Conservation (phyloP, 2,329 filamentous ascomycete genomes). For the Colletotrichum echinochloae region DNA sequence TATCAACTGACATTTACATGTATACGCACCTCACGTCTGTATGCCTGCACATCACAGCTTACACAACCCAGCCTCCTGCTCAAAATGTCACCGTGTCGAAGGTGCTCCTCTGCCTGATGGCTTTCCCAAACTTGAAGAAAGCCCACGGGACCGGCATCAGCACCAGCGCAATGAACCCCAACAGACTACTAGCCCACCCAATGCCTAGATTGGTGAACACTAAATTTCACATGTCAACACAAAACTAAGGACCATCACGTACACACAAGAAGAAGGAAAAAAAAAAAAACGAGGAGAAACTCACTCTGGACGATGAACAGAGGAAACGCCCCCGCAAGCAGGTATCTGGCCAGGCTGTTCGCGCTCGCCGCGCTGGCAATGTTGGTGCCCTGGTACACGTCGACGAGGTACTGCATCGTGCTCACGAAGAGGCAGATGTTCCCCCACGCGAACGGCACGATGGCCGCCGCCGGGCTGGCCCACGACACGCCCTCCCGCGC, state of each 20-base stretch:
- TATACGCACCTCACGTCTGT: no score
- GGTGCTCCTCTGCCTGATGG: constrained; percentile 54
- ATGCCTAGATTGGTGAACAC: constrained; percentile 60
- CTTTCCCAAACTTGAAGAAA: constrained; percentile 61
- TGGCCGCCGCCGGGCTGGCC: constrained; percentile 62
- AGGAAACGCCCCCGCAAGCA: constrained; percentile 68
- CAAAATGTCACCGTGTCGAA: constrained; percentile 52
- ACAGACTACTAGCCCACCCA: constrained; percentile 59
- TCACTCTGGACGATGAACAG: constrained; percentile 70
- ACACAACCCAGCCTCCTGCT: constrained; percentile 35
- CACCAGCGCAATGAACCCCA: constrained; percentile 60
- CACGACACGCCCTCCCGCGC: constrained; percentile 59
- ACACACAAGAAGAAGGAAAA: background rate
- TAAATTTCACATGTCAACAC: constrained; percentile 36
- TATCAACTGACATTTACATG: no score
- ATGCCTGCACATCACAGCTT: no score
- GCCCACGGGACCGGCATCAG: constrained; percentile 66
- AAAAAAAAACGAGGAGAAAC: constrained; percentile 39
- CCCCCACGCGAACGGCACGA: constrained; percentile 69
- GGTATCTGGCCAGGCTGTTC: constrained; percentile 68
- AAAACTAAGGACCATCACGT: no score
- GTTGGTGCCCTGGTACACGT: constrained; percentile 66
- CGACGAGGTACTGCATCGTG: constrained; percentile 64
- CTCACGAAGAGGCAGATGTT: constrained; percentile 70
- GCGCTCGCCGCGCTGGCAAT: constrained; percentile 71